phyloP scores from a whole-genome alignment of 129 eudicot species.

The Tagetes erecta region DNA sequence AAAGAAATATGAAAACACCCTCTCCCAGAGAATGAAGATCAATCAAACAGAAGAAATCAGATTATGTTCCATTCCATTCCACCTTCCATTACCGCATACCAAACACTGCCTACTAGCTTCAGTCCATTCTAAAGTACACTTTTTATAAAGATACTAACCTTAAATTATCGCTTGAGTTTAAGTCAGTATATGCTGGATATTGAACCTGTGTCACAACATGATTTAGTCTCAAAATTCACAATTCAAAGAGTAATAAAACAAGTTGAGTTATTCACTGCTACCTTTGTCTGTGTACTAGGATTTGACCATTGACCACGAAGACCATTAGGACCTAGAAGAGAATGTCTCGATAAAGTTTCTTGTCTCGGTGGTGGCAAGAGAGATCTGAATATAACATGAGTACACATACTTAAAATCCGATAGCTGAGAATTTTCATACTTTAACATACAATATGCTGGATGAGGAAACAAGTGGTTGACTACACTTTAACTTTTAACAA shows the following conservation, averaged over 20 bases:
- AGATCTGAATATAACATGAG: constrained; percentile 49
- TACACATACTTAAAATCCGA: neutral
- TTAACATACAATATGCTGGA: neutral
- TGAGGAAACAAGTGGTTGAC: neutral
- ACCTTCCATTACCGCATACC: neutral
- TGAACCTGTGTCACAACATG: constrained; percentile 55
- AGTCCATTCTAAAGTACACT: neutral
- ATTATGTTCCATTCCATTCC: neutral
- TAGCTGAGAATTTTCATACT: neutral
- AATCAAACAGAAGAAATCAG: neutral
- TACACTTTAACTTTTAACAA: constrained; percentile 11
- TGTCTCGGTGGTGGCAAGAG: constrained; percentile 78
- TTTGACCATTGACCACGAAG: constrained; percentile 73
- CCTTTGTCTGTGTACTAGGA: constrained; percentile 76
- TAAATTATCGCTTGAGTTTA: constrained; percentile 48
- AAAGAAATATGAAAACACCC: neutral
- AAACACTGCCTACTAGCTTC: neutral
- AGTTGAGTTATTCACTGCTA: constrained; percentile 16
- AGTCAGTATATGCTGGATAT: constrained; percentile 68
- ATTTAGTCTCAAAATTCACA: constrained; percentile 10
- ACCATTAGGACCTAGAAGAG: constrained; percentile 86
- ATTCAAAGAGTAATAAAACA: constrained; percentile 8
- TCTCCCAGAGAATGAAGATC: neutral
- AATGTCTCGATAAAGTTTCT: constrained; percentile 96
- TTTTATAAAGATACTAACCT: constrained; percentile 47